Conservation (phyloP, 495 filamentous ascomycete genomes). For the Xylaria venustula region DNA sequence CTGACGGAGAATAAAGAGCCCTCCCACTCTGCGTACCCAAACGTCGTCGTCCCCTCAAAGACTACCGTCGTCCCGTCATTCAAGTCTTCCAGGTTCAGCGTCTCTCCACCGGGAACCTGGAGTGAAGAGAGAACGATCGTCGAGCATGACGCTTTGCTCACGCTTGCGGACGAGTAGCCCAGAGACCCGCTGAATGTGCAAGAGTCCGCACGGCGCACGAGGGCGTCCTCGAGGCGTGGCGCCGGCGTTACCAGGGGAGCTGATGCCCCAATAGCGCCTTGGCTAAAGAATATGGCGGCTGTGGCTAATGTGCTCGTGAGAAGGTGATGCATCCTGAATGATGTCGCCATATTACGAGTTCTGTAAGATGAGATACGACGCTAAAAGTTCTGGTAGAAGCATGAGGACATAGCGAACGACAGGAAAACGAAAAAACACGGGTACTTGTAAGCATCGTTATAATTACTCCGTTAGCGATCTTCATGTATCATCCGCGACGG, state of each 20-base stretch:
- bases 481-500: too few relatives aligned
- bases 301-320: neutral
- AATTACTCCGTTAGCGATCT: neutral
- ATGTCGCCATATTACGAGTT: neutral
- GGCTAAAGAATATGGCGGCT: neutral
- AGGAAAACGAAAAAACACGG: too few relatives aligned
- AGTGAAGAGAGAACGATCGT: conserved; percentile 49
- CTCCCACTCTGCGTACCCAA: conserved; percentile 53
- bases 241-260: conserved; percentile 16
- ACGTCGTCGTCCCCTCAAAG: conserved; percentile 52
- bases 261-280: neutral
- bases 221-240: conserved; percentile 20
- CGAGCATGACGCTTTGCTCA: conserved; percentile 49
- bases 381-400: neutral
- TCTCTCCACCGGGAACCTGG: conserved; percentile 52
- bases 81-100: conserved; percentile 51
- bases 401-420: too few relatives aligned
- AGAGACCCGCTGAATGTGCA: conserved; percentile 53
- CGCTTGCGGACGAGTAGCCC: conserved; percentile 35
- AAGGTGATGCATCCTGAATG: neutral
- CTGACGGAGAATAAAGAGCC: conserved; percentile 50
- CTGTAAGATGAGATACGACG: neutral
- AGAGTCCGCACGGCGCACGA: conserved; percentile 33
- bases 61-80: conserved; percentile 45
- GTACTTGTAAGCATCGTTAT: too few relatives aligned